A percentile compares a stretch with the other conserved stretches of the same genome.
These are phyloP conservation scores for Rutstroemia sydowiana DNA, from an alignment of 2,329 filamentous ascomycete species.

Conservation along the genomic window DNA sequence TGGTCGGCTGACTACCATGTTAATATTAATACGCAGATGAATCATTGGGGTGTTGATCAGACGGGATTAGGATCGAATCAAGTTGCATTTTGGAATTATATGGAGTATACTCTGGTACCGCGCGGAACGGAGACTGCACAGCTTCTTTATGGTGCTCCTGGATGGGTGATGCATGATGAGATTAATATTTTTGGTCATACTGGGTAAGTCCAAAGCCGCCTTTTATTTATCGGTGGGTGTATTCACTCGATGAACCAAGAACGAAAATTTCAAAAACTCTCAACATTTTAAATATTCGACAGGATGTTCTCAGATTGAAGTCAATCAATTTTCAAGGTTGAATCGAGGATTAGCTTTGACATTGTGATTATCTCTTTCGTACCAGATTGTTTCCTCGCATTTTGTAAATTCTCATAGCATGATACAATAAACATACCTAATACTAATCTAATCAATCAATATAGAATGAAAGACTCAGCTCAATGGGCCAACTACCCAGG, in stretches of 20 bases:
- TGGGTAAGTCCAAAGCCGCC: slow-evolving; percentile 21
- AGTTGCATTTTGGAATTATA: slow-evolving; percentile 43
- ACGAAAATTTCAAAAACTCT: no score
- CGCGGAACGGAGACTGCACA: slow-evolving; percentile 45
- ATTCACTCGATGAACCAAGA: no score
- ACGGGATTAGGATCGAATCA: slow-evolving; percentile 42
- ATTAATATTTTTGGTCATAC: slow-evolving; percentile 54
- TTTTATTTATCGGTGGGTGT: neutral
- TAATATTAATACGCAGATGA: slow-evolving; percentile 57
- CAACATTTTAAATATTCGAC: no score
- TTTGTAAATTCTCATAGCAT: no score
- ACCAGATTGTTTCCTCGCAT: no score
- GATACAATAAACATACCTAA: no score
- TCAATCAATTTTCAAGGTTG: no score
- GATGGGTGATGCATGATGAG: slow-evolving; percentile 50
- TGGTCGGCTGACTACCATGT: slow-evolving; percentile 51
- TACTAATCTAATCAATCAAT: neutral
- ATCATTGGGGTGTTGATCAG: slow-evolving; percentile 49
- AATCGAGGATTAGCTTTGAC: no score
- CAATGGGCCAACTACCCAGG: slow-evolving; percentile 36
- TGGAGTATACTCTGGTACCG: slow-evolving; percentile 45
- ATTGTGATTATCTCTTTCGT: no score
- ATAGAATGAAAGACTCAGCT: slow-evolving; percentile 37
- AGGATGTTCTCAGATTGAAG: no score
- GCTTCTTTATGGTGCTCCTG: slow-evolving; percentile 45